phyloP scores from a whole-genome alignment of 2,329 filamentous ascomycete species.

The Anisogramma anomala region DNA sequence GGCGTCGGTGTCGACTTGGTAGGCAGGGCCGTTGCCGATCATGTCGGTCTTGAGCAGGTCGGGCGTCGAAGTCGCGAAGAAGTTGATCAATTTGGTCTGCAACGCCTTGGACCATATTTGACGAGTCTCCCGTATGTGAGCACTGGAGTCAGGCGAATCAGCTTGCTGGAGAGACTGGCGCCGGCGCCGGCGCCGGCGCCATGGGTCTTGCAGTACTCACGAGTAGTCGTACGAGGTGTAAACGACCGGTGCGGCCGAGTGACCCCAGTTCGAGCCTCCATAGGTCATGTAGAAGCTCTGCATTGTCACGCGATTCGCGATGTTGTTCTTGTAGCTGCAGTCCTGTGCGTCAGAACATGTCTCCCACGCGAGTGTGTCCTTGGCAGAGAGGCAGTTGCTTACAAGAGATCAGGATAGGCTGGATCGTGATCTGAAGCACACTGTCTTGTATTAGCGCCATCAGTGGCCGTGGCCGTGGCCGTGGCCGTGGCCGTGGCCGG shows the following conservation, averaged over 20 bases:
- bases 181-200: no score
- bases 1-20: conserved; percentile 22
- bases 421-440: conserved; percentile 34
- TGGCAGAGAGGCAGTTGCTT: neutral
- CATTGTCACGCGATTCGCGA: conserved; percentile 37
- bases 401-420: conserved; percentile 40
- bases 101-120: conserved; percentile 40
- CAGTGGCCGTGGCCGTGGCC: neutral
- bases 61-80: conserved; percentile 41
- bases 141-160: conserved; percentile 19
- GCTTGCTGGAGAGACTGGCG: no score
- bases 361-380: neutral
- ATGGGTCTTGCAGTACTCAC: no score
- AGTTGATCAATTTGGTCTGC: conserved; percentile 41
- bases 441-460: neutral
- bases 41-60: conserved; percentile 41
- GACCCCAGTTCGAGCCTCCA: conserved; percentile 46
- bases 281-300: conserved; percentile 41
- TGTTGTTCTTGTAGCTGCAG: conserved; percentile 38
- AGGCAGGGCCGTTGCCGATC: conserved; percentile 41
- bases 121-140: conserved; percentile 41
- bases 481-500: neutral
- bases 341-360: neutral
- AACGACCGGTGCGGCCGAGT: conserved; percentile 36
- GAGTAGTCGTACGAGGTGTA: conserved; percentile 34